Conservation (phyloP, 2,329 filamentous ascomycete genomes). For the Fusarium sulawesiense region DNA sequence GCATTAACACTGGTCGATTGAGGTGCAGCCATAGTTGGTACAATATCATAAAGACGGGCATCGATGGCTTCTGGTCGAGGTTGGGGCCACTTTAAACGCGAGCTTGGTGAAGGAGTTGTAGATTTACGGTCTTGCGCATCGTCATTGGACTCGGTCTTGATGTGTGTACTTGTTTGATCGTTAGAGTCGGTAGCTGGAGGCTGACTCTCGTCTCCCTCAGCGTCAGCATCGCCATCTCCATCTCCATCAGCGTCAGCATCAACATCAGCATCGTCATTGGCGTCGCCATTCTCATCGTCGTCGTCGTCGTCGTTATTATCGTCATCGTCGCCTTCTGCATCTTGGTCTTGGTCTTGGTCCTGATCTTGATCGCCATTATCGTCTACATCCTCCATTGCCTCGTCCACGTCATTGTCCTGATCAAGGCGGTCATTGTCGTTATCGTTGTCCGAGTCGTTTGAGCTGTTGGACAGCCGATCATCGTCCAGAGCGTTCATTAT, state of each 20-base stretch:
- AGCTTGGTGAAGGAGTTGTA: constrained; percentile 44
- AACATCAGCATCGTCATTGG: constrained; percentile 51
- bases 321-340: constrained; percentile 48
- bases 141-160: constrained; percentile 42
- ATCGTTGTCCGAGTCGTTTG: constrained; percentile 48
- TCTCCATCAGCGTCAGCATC: constrained; percentile 53
- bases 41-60: constrained; percentile 89
- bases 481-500: constrained; percentile 39
- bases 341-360: constrained; percentile 35
- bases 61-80: constrained; percentile 83
- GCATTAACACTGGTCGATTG: constrained; percentile 97
- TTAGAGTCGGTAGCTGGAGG: constrained; percentile 41
- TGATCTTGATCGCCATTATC: constrained; percentile 52
- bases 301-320: constrained; percentile 47
- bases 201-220: constrained; percentile 48
- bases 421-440: constrained; percentile 46
- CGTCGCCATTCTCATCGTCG: constrained; percentile 51
- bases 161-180: constrained; percentile 55
- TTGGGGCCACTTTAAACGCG: constrained; percentile 60
- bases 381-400: constrained; percentile 66
- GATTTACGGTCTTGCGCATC: constrained; percentile 44
- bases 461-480: constrained; percentile 43
- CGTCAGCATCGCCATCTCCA: constrained; percentile 56
- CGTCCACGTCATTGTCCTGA: constrained; percentile 61
- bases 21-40: constrained; percentile 95